phyloP scores from a whole-genome alignment of 352 stramenopile species.

The Thalassiosira oceanica region DNA sequence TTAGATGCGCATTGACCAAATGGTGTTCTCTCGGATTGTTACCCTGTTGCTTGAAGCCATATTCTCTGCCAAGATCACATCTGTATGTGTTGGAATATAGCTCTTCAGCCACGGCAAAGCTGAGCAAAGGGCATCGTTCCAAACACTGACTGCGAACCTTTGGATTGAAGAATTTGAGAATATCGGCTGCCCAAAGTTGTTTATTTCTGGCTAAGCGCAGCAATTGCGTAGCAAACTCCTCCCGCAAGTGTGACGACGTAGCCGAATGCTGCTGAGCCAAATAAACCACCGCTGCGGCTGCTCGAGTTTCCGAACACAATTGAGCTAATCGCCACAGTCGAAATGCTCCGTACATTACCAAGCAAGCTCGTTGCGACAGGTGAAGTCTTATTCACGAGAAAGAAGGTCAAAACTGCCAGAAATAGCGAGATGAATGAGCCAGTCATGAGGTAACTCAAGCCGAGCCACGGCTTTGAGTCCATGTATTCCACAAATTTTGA shows the following conservation, averaged over 20 bases:
- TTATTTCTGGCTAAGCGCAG: constrained; percentile 10
- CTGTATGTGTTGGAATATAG: too few relatives aligned
- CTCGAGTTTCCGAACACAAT: not conserved
- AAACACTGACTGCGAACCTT: too few relatives aligned
- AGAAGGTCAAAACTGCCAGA: constrained; percentile 31
- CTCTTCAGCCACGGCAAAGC: too few relatives aligned
- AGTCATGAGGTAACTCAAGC: constrained; percentile 14
- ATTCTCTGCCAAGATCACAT: too few relatives aligned
- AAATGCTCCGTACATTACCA: constrained; percentile 35
- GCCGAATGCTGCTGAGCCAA: constrained; percentile 5
- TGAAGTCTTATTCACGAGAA: constrained; percentile 33
- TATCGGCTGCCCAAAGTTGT: too few relatives aligned
- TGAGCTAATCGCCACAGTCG: constrained; percentile 30
- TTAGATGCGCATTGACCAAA: too few relatives aligned
- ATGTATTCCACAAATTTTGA: constrained; percentile 29
- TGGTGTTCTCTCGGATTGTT: too few relatives aligned
- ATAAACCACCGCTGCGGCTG: not conserved
- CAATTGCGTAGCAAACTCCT: constrained; percentile 22
- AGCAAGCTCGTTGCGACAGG: constrained; percentile 36
- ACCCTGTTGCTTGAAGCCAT: too few relatives aligned
- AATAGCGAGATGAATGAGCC: constrained; percentile 23
- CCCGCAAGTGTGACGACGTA: constrained; percentile 27
- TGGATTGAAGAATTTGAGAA: too few relatives aligned
- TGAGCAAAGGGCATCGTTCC: too few relatives aligned
- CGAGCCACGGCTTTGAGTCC: constrained; percentile 1